Conservation (phyloP, 352 stramenopile genomes). For the Globisporangium paroecandrum region DNA sequence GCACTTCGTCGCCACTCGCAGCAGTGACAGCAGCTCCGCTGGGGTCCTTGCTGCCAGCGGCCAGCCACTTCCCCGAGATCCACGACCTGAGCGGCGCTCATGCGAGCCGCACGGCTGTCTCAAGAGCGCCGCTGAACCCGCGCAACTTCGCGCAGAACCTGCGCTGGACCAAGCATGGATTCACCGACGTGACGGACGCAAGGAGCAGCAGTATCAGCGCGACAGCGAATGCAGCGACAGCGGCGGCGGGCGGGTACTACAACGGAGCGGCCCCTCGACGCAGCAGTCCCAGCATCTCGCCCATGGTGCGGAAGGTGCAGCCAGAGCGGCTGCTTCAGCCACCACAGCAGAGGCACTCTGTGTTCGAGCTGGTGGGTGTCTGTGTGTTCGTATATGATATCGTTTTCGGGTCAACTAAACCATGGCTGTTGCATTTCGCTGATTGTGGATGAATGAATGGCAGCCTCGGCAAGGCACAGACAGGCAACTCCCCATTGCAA, state of each 20-base stretch:
- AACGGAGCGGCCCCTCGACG: conserved; percentile 7
- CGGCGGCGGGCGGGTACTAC: too few species aligned
- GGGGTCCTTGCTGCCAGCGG: background rate
- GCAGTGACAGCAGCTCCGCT: background rate
- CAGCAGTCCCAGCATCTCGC: conserved; percentile 12
- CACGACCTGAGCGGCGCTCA: conserved; percentile 21
- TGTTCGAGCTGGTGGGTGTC: conserved; percentile 23
- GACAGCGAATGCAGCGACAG: conserved; percentile 3
- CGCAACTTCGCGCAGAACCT: conserved; percentile 42
- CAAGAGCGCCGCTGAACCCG: conserved; percentile 21
- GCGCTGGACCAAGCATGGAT: conserved; percentile 41
- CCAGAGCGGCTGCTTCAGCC: conserved; percentile 8
- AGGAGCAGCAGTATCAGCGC: conserved; percentile 6
- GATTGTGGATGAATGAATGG: background rate
- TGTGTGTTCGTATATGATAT: background rate
- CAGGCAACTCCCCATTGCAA: conserved; percentile 18
- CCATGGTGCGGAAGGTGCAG: conserved; percentile 12
- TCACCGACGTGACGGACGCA: conserved; percentile 21
- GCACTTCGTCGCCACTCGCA: background rate
- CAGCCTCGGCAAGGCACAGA: conserved; percentile 18
- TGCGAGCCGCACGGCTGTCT: background rate
- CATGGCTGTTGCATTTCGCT: background rate
- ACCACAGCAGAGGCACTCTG: conserved; percentile 1
- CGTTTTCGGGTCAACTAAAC: too few species aligned
- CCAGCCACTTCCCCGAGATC: conserved; percentile 52